Evolutionary conservation across 2,329 filamentous ascomycete genomes (phyloP), one percentile per base, ranked within the genome.

Genomic region (Emmonsia crescens): DNA sequence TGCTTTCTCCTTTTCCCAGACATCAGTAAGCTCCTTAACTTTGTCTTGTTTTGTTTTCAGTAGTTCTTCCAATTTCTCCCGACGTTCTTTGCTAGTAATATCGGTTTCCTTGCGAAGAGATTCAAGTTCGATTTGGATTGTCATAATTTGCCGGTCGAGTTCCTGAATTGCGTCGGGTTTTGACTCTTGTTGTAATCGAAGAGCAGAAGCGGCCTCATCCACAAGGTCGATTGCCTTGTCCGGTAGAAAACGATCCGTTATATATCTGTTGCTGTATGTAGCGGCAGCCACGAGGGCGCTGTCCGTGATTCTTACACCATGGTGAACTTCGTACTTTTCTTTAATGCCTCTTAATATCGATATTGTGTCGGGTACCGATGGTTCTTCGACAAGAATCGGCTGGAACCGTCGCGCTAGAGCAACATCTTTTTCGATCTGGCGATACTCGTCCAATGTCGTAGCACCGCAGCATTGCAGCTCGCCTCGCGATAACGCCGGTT

Each of bases 151-250:
- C 64, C 95, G 89, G 69, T 97, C 93, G 1, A 97, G 83, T 58
- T 88, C 85, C 77, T 95, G 90, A 40, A 99, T 96, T 9, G 93
- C 86, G 68, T 97, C 94, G 0, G 94, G 94, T 69, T 96, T 97
- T 68, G 91, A 96, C 74, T 99, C 94, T 75, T 97, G 94, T 71
- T 97, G 93, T 38, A 97, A 77, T 52, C 95, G 86, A 10, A 97
- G 79, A 27, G 91, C 91, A 63, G 89, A 95, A 1, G 93, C 92
- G 10, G 94, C 94, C 76, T 97, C 94, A 66, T 97, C 94, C 74
- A 99, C 94, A 19, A 97, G 76, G 73, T 97, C 94, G 65, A 99
- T 97, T 2, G 94, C 94, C 74, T 97, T 97, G 75, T 99, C 94
- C 0, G 94, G 94, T 0, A 97, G 79, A 75, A 96, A 97, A 1